Base-by-base conservation (phyloP, 768 basidiomycete genomes). In the Neoboletus brunneissimus region DNA sequence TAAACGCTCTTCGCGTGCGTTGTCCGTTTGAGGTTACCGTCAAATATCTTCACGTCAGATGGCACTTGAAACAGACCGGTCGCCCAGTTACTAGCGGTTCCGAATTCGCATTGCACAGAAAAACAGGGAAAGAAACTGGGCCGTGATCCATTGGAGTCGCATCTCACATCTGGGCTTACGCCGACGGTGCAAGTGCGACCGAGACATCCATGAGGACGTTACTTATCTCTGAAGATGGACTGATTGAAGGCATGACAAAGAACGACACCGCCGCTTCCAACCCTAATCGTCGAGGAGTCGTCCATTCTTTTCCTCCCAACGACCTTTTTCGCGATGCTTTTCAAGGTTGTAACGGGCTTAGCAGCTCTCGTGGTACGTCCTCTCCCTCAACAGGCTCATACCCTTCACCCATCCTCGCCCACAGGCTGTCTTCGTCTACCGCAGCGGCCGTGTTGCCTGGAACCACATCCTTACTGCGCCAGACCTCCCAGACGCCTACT, bases 401-500 rank as follows among this genome's bases (percentile, higher is more conserved):
- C 6, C 29, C 40, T 38, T 38, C 12, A 44, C 27, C 12, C 29
- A 31, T 3, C 37, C n/a, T 11, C 40, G 9, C 16, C 0, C 20
- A 16, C 29, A 85, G 83, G 74, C 77, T 22, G 42, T 77, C 32
- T 60, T 79, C 46, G 56, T 75, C 57, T 84, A 78, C 66, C 76
- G 80, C 44, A 80, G 70, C 51, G 78, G 77, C 22, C 70, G 69
- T 25, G 54, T 77, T n/a, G 58, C 69, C 27, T 73, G 71, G 55
- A 76, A 82, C 63, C 57, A 68, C 41, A 71, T 84, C 29, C 53
- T 85, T 49, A 64, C 64, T 23, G 69, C 70, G 34, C 73, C 80
- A n/a, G 51, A 72, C 2, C 76, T 84, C 22, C 80, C 86, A 6
- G 60, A 58, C 4, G 80, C 77, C 3, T 83, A 86, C 67, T 79